phyloP scores from a whole-genome alignment of 2,329 filamentous ascomycete genomes.

The Trichoderma oligosporum region DNA sequence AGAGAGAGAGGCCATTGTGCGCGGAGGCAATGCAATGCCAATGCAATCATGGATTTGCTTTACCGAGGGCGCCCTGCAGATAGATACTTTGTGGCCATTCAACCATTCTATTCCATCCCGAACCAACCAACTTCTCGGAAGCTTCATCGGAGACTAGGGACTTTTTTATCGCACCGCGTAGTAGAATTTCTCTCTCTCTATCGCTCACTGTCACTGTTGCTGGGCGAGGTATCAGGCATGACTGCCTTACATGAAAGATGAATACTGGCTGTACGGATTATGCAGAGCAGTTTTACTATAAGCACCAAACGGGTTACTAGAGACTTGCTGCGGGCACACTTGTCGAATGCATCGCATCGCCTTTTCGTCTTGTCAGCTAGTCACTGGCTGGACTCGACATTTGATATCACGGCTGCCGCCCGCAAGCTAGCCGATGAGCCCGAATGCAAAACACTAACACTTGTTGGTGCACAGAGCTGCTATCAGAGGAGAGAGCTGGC shows the following conservation, averaged over 20 bases:
- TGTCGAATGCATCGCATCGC: neutral
- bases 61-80: neutral
- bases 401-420: neutral
- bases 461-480: neutral
- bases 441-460: neutral
- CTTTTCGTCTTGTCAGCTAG: neutral
- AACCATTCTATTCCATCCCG: too few species aligned
- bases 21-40: neutral
- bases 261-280: neutral
- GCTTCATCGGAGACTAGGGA: neutral
- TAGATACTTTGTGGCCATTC: neutral
- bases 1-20: neutral
- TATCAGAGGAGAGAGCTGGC: neutral
- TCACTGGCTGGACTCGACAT: neutral
- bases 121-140: conserved; percentile 3
- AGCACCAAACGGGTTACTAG: too few species aligned
- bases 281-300: neutral
- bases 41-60: conserved; percentile 5
- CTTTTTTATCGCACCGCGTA: neutral
- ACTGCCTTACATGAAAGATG: neutral
- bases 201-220: neutral
- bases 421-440: neutral
- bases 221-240: neutral
- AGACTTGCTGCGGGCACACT: neutral
- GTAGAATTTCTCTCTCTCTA: neutral